Conservation (phyloP, 2,329 filamentous ascomycete genomes). For the Zymoseptoria passerinii region DNA sequence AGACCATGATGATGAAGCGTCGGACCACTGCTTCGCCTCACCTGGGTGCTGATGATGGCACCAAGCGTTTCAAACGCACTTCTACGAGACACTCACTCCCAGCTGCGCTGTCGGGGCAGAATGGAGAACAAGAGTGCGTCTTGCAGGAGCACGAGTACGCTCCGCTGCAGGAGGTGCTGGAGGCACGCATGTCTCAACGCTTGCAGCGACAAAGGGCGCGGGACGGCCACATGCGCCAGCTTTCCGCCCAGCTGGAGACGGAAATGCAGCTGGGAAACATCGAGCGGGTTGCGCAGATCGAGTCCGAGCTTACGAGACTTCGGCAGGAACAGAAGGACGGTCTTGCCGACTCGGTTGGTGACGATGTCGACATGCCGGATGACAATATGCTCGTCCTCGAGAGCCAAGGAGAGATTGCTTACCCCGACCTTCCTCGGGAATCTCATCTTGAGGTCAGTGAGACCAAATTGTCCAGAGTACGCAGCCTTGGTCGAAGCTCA, state of each 20-base stretch:
- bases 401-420: constrained; percentile 21
- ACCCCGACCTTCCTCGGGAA: constrained; percentile 18
- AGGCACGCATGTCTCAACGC: constrained; percentile 30
- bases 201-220: constrained; percentile 34
- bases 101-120: constrained; percentile 17
- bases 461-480: background rate
- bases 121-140: constrained; percentile 10
- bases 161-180: constrained; percentile 25
- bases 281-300: constrained; percentile 19
- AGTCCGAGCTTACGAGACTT: constrained; percentile 8
- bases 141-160: constrained; percentile 25
- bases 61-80: constrained; percentile 17
- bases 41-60: constrained; percentile 1
- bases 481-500: background rate
- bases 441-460: background rate
- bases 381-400: constrained; percentile 28
- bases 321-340: constrained; percentile 30
- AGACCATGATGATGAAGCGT: constrained; percentile 24
- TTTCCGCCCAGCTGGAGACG: constrained; percentile 5
- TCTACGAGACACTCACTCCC: constrained; percentile 29
- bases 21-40: constrained; percentile 26
- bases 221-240: constrained; percentile 4
- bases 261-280: constrained; percentile 1
- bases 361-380: constrained; percentile 18
- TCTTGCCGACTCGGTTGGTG: constrained; percentile 25